Conservation (phyloP, 2,329 filamentous ascomycete genomes). For the Clarireedia homoeocarpa region DNA sequence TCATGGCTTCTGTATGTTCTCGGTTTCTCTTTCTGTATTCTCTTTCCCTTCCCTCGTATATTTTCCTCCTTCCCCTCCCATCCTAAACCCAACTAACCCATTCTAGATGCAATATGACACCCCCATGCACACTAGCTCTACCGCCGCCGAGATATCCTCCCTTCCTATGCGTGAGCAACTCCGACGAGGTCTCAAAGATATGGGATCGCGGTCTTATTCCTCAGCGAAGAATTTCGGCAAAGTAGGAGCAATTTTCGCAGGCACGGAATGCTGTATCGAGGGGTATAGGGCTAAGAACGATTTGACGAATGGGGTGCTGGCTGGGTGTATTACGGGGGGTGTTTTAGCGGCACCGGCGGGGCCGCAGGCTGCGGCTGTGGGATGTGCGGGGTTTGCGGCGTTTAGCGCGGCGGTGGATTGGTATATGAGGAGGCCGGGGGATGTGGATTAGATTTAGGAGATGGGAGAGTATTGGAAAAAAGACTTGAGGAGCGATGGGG, state of each 20-base stretch:
- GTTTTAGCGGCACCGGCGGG: conserved; percentile 81
- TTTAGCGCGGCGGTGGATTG: conserved; percentile 89
- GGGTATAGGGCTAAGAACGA: conserved; percentile 91
- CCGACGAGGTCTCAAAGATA: conserved; percentile 81
- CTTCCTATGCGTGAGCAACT: conserved; percentile 82
- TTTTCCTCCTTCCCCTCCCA: background rate
- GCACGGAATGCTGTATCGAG: conserved; percentile 94
- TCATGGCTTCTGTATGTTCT: conserved; percentile 84
- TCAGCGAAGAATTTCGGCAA: conserved; percentile 93
- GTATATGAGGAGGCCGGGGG: conserved; percentile 75
- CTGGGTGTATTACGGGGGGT: conserved; percentile 86
- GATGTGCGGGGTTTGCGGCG: conserved; percentile 88
- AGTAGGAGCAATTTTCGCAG: conserved; percentile 83
- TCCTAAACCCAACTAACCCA: background rate
- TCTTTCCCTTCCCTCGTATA: background rate
- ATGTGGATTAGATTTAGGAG: conserved; percentile 34
- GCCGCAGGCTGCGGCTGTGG: conserved; percentile 78
- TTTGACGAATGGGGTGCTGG: conserved; percentile 75
- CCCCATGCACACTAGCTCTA: conserved; percentile 48
- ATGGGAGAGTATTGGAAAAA: background rate
- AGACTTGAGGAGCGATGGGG: background rate
- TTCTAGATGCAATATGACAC: conserved; percentile 95
- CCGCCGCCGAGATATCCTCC: conserved; percentile 38
- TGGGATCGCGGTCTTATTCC: conserved; percentile 75
- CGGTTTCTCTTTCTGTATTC: background rate